phyloP scores from a whole-genome alignment of 495 filamentous ascomycete species.

The Talaromyces ruber region DNA sequence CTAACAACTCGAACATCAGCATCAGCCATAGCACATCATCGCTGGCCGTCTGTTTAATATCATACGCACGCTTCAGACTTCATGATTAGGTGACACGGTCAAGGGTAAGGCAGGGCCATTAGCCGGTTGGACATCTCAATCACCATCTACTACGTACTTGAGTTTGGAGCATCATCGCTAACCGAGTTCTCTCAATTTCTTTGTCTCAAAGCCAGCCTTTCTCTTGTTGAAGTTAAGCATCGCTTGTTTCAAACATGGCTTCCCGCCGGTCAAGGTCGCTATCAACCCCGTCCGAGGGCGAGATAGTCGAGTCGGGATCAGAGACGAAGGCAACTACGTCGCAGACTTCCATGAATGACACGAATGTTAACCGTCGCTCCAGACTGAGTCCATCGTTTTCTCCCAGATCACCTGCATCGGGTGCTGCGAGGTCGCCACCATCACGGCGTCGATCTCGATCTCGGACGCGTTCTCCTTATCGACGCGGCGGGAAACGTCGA shows the following conservation, averaged over 20 bases:
- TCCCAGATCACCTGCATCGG: conserved; percentile 41
- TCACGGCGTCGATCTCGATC: conserved; percentile 27
- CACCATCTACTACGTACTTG: conserved; percentile 9
- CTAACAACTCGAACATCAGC: not conserved
- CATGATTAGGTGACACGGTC: conserved; percentile 8
- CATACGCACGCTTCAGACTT: not conserved
- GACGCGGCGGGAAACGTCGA: conserved; percentile 59
- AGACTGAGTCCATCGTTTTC: conserved; percentile 43
- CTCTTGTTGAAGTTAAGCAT: not conserved
- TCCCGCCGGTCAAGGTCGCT: conserved; percentile 34
- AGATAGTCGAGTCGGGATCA: conserved; percentile 71
- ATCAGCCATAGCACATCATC: not conserved
- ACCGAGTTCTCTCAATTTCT: conserved; percentile 11
- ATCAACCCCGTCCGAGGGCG: conserved; percentile 63
- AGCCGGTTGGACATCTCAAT: conserved; percentile 42
- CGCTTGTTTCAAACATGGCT: conserved; percentile 17
- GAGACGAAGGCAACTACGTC: conserved; percentile 68
- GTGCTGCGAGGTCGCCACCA: conserved; percentile 22
- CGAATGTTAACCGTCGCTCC: conserved; percentile 67
- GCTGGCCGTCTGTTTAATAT: not conserved
- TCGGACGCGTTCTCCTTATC: conserved; percentile 34
- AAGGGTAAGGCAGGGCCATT: conserved; percentile 6
- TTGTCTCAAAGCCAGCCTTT: not conserved
- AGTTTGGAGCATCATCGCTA: conserved; percentile 13
- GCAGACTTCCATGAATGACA: conserved; percentile 65